Evolutionary conservation across 495 filamentous ascomycete genomes (phyloP).

Genomic region (Geoglossum glabrum): DNA sequence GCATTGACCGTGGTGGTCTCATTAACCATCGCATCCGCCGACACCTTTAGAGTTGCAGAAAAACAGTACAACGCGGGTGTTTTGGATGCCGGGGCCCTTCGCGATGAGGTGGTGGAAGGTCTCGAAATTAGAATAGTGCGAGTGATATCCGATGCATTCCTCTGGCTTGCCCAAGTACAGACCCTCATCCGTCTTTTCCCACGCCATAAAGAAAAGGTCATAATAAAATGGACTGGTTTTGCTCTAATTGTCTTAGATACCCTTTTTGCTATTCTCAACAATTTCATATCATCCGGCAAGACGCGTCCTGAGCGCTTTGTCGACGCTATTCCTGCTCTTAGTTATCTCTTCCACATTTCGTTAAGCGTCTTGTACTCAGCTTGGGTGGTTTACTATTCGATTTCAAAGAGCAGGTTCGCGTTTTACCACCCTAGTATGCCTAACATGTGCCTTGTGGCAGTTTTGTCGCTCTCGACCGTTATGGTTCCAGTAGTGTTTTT

Average conservation of each 20-base stretch:
- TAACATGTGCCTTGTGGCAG: slow-evolving; percentile 72
- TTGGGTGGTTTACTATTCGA: slow-evolving; percentile 87
- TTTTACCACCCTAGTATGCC: slow-evolving; percentile 87
- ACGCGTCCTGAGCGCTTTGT: slow-evolving; percentile 52
- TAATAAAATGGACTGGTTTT: slow-evolving; percentile 97
- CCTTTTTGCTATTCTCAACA: slow-evolving; percentile 72
- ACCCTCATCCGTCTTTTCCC: slow-evolving; percentile 91
- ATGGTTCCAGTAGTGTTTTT: slow-evolving; percentile 91
- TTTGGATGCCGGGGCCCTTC: slow-evolving; percentile 52
- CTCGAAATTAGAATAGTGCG: slow-evolving; percentile 72
- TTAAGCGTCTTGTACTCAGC: slow-evolving; percentile 79
- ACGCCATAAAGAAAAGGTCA: slow-evolving; percentile 86
- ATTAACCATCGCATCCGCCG: slow-evolving; percentile 75
- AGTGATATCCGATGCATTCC: slow-evolving; percentile 79
- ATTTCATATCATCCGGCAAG: slow-evolving; percentile 42
- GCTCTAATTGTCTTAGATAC: slow-evolving; percentile 78
- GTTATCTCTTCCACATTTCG: slow-evolving; percentile 82
- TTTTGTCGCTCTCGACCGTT: slow-evolving; percentile 57
- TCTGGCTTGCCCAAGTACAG: slow-evolving; percentile 95
- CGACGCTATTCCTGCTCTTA: slow-evolving; percentile 79
- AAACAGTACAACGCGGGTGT: slow-evolving; percentile 52
- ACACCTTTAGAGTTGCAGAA: slow-evolving; percentile 70
- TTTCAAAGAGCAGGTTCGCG: slow-evolving; percentile 81
- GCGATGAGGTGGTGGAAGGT: slow-evolving; percentile 55
- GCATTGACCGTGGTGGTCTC: slow-evolving; percentile 79